Base-by-base conservation (phyloP, 2,329 filamentous ascomycete species). In the Paraphaeosphaeria minitans region DNA sequence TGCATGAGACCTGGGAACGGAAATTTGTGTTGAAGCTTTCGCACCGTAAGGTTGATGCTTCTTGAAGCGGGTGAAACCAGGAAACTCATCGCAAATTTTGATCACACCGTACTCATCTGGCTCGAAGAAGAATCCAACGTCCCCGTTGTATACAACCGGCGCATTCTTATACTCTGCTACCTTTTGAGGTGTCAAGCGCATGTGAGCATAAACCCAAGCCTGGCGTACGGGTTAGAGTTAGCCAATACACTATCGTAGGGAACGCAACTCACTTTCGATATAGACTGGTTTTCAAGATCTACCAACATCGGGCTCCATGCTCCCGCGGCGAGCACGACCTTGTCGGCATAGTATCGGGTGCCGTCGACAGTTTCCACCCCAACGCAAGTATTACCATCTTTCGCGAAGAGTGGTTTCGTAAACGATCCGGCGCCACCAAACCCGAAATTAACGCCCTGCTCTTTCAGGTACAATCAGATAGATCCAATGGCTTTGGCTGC, bases 11-110 rank as follows among this genome's bases (percentile, higher is more conserved):
- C 79, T 71, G 0, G 84, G 84, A 2, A 84, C 76, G 2, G 84
- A 86, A 66, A 88, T 82, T 39, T 72, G 74, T 62, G 83, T 80
- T 3, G 83, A 82, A 8, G 80, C 80, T 7, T 74, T 58, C 1
- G 82, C 78, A 0, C 76, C 74, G 62, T 84, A 86, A 0, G 78
- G 78, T 59, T 74, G 35, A 69, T 77, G 64, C 24, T 57, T 50
- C 55, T 72, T 68, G 61, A 70, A 71, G 24, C 64, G 66, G 12
- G 69, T 74, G 62, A 78, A 81, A 4, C 84, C 84, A 0, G 84
- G 84, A 61, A 85, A 84, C 62, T 86, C 84, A 61, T 87, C 84
- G 69, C 85, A 83, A 48, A 83, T 76, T 64, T 83, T 84, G 39
- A 83, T 74, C 56, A 82, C 77, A 24, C 78, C 76, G 1, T 66